Evolutionary conservation across 2,329 filamentous ascomycete species (phyloP), one percentile per base, ranked within the genome.

Genomic region (Aspergillus quadricinctus): DNA sequence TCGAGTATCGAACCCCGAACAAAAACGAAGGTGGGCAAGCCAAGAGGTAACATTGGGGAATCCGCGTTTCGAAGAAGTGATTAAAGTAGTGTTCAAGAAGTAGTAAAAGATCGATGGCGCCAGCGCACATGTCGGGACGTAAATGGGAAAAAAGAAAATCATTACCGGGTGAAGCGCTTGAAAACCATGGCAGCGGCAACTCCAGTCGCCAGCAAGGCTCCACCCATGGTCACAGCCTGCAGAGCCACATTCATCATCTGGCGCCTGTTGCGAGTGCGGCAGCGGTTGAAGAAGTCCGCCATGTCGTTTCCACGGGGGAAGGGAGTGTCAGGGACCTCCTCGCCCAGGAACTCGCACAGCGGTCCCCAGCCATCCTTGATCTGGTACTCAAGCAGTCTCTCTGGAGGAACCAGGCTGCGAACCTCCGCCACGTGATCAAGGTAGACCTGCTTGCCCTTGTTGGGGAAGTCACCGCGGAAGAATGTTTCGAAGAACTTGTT

Each of bases 401-500:
- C 80, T 7, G 74, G 67, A 3, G 80, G 79, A 8, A 77, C 74
- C 52, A 83, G 31, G 58, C 70, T 71, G 54, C 77, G 77, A 27
- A 84, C 76, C 62, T 81, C 74, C 9, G 75, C 80, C 64, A 84
- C 82, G 68, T 84, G 81, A 56, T 81, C 77, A 43, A 74, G 71
- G 76, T 83, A 89, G 48, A 84, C 77, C 52, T 84, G 78, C 75
- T 88, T 88, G 67, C 85, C 86, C 57, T 82, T 77, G 69, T 81
- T 81, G 67, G 82, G 81, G 69, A 88, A 88, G 68, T 88, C 85
- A 51, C 83, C 84, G 59, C 84, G 80, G 78, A 87, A 88, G 73
- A 88, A 88, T 55, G 80, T 81, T 64, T 84, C 81, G 75, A 87
- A 88, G 77, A 88, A 87, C 72, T 86, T 87, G 70, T 80, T 79